phyloP scores from a whole-genome alignment of 768 basidiomycete species.

The Lentinula raphanica region DNA sequence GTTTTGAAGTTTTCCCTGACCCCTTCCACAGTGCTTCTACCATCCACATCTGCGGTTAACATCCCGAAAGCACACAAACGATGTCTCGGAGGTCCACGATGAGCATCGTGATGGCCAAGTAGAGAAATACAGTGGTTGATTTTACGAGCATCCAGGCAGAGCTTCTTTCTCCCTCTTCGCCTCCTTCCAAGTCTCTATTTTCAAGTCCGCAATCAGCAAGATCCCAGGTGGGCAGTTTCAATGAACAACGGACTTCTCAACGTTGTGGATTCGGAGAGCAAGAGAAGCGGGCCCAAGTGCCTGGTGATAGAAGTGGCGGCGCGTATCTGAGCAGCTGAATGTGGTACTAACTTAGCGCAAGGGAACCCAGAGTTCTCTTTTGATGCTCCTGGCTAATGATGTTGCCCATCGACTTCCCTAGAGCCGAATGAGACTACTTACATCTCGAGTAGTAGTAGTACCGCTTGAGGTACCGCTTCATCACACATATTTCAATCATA shows the following conservation, averaged over 20 bases:
- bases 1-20: not conserved
- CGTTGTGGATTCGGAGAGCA: too few species aligned
- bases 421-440: too few species aligned
- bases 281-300: too few species aligned
- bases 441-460: too few species aligned
- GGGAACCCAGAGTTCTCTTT: constrained; percentile 35
- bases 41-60: not conserved
- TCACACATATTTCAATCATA: too few species aligned
- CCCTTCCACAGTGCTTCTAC: not conserved
- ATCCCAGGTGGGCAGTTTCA: not conserved
- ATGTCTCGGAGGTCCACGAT: not conserved
- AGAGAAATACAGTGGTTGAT: constrained; percentile 14
- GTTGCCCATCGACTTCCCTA: too few species aligned
- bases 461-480: too few species aligned
- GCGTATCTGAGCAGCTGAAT: constrained; percentile 53
- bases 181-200: not conserved
- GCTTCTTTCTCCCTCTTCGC: not conserved
- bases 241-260: too few species aligned
- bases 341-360: constrained; percentile 60
- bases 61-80: not conserved
- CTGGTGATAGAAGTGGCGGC: constrained; percentile 45
- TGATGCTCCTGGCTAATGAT: not conserved
- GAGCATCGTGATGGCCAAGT: constrained; percentile 2
- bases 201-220: not conserved
- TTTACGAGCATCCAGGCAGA: not conserved